Percentiles rank a stretch among this genome's conserved stretches.
phyloP scores from a whole-genome alignment of 2,329 filamentous ascomycete genomes.

The Clonostachys rosea region DNA sequence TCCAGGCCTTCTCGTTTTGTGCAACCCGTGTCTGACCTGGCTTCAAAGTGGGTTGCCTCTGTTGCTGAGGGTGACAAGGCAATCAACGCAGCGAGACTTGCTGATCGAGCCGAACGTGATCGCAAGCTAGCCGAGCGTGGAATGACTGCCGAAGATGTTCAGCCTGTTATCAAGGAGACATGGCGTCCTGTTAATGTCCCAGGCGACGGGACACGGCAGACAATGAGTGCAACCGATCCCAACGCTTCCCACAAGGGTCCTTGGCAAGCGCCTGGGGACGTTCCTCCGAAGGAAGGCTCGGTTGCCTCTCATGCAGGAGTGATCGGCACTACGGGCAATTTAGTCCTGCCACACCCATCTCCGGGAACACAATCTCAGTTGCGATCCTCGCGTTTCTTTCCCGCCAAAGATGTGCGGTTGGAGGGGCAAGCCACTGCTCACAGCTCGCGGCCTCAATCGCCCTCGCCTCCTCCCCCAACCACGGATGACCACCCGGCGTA shows the following conservation, averaged over 20 bases:
- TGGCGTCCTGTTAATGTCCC: conserved; percentile 41
- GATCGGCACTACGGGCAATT: conserved; percentile 15
- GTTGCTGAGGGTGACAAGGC: conserved; percentile 43
- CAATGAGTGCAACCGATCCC: conserved; percentile 14
- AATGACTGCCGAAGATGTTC: conserved; percentile 34
- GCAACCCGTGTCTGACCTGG: conserved; percentile 20
- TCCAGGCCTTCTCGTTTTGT: conserved; percentile 20
- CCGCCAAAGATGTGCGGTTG: conserved; percentile 41
- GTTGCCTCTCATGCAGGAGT: conserved; percentile 15
- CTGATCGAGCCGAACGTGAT: conserved; percentile 4
- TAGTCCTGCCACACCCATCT: conserved; percentile 18
- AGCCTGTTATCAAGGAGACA: conserved; percentile 45
- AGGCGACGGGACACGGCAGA: conserved; percentile 26
- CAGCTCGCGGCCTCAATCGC: conserved; percentile 45
- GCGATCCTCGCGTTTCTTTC: conserved; percentile 59
- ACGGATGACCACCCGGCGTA: conserved; percentile 69
- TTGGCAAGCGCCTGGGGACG: conserved; percentile 23
- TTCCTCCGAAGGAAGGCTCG: conserved; percentile 3
- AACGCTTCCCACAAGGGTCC: conserved; percentile 16
- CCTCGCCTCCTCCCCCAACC: conserved; percentile 69
- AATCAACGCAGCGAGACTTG: conserved; percentile 24
- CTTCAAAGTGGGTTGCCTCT: conserved; percentile 35
- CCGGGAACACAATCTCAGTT: conserved; percentile 34
- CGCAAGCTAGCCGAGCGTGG: conserved; percentile 26
- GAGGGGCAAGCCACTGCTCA: conserved; percentile 29